Evolutionary conservation across 2,329 filamentous ascomycete genomes (phyloP), one percentile per base, ranked within the genome.

Genomic region (Aspergillus sp.): DNA sequence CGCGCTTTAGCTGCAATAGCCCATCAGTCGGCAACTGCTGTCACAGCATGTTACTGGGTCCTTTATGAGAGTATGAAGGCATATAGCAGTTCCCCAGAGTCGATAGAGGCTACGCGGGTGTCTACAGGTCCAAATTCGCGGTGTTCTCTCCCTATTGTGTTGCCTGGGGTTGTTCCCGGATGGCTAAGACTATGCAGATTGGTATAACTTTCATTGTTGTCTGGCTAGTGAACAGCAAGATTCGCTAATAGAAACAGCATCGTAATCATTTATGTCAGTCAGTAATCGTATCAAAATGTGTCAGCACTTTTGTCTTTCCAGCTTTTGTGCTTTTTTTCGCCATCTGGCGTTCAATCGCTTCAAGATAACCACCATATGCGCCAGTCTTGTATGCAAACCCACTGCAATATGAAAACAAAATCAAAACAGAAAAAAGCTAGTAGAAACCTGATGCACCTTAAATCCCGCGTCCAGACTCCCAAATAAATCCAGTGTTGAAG

Each of bases 21-120:
- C 58, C 32, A 64, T 66, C 59, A 50, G 62, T 48, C 5, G 49
- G n/a, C 25, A 21, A n/a, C 32, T 15, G 21, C 38, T 25, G 19
- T 54, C 13, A 30, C 23, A 25, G 36, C 2, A 30, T 25, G 23
- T 15, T 1, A 6, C 23, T 30, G 15, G 19, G 2, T 48, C 5
- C 8, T 23, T 21, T 42, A 42, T 10, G 39, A 42, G 27, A 30
- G 10, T 19, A 3, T 10, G 0, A 17, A 42, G 39, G n/a, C n/a
- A 10, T 42, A 30, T 19, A 42, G 17, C 15, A 19, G 10, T 13
- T 36, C 5, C 10, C 11, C 11, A 1, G 11, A 13, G 11, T 36
- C 32, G 11, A 36, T 13, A 15, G 4, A 36, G 10, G 11, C 32
- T 36, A 13, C 10, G 10, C 11, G 11, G 32, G 11, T 1, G 32